Percentiles rank a stretch among this genome's conserved stretches.
Conservation (phyloP, 768 basidiomycete species). For the Pisolithus marmoratus region DNA sequence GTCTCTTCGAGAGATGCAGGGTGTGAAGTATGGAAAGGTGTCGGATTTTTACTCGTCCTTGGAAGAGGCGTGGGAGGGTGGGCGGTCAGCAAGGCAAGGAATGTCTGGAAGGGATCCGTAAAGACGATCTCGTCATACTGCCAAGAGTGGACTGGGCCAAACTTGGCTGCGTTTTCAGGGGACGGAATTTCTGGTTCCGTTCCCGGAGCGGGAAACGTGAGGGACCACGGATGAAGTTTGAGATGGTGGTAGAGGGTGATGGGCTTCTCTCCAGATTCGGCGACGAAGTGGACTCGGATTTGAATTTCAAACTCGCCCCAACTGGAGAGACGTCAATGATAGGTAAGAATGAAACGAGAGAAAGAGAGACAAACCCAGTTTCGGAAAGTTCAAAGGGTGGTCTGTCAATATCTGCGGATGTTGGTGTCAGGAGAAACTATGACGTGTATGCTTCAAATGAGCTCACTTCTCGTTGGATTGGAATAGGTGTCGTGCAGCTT, state of each 20-base stretch:
- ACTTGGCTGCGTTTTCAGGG: slow-evolving; percentile 57
- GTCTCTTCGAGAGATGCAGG: slow-evolving; percentile 57
- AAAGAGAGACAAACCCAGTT: slow-evolving; percentile 60
- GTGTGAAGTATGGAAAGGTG: slow-evolving; percentile 71
- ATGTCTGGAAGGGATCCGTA: slow-evolving; percentile 83
- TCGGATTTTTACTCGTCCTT: slow-evolving; percentile 47
- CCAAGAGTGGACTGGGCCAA: slow-evolving; percentile 90
- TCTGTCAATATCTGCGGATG: slow-evolving; percentile 71
- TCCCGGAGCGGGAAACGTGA: slow-evolving; percentile 23
- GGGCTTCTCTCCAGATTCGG: slow-evolving; percentile 89
- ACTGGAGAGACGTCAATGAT: slow-evolving; percentile 28
- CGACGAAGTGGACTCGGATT: slow-evolving; percentile 84
- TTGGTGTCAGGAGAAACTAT: not conserved
- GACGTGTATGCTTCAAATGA: not conserved
- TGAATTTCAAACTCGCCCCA: slow-evolving; percentile 99
- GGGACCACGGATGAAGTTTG: slow-evolving; percentile 88
- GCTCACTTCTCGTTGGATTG: slow-evolving; percentile 81
- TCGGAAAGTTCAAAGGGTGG: slow-evolving; percentile 94
- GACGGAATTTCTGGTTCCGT: slow-evolving; percentile 62
- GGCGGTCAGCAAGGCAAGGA: slow-evolving; percentile 74
- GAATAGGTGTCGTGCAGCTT: slow-evolving; percentile 96
- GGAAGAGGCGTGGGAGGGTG: slow-evolving; percentile 83
- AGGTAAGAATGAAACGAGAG: not conserved
- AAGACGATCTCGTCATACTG: slow-evolving; percentile 99
- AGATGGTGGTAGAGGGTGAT: slow-evolving; percentile 87